Conservation (phyloP, 1,284 basidiomycete genomes). For the Cutaneotrichosporon spelunceum region DNA sequence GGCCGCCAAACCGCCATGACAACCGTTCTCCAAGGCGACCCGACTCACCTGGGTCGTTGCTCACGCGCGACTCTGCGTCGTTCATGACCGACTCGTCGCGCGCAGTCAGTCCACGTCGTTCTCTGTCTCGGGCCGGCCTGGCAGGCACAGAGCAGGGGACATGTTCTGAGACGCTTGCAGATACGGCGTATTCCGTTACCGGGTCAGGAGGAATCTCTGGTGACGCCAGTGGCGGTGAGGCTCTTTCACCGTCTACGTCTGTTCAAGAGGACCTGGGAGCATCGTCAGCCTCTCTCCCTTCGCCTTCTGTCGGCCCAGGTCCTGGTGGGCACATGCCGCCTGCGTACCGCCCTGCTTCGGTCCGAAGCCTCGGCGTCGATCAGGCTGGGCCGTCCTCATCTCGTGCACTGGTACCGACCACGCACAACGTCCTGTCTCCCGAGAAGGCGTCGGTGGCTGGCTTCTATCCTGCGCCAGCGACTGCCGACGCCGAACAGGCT, state of each 20-base stretch:
- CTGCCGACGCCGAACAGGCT: slow-evolving; percentile 45
- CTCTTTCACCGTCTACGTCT: slow-evolving; percentile 1
- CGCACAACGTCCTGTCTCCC: slow-evolving; percentile 11
- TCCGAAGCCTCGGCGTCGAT: slow-evolving; percentile 26
- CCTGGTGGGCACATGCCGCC: slow-evolving; percentile 37
- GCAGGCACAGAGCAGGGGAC: slow-evolving; percentile 1
- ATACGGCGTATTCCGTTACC: slow-evolving; percentile 2
- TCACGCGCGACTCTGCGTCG: slow-evolving; percentile 9
- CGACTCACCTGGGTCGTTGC: slow-evolving; percentile 6
- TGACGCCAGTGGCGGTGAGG: neutral
- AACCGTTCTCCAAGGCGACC: neutral
- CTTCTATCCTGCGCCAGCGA: slow-evolving; percentile 50
- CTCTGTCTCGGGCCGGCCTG: neutral
- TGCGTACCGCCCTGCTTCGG: slow-evolving; percentile 48
- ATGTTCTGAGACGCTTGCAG: slow-evolving; percentile 3
- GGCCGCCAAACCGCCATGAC: neutral
- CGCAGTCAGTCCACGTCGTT: neutral
- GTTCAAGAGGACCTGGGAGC: neutral
- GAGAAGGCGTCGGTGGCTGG: slow-evolving; percentile 47
- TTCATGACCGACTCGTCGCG: slow-evolving; percentile 4
- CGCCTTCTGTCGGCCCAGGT: neutral
- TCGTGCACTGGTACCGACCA: neutral
- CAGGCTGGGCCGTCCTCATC: slow-evolving; percentile 12
- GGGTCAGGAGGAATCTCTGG: neutral
- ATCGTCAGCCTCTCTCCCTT: neutral